Base-by-base conservation (phyloP, 2,329 filamentous ascomycete genomes). In the Dryadomyces quercus-mongolicae region DNA sequence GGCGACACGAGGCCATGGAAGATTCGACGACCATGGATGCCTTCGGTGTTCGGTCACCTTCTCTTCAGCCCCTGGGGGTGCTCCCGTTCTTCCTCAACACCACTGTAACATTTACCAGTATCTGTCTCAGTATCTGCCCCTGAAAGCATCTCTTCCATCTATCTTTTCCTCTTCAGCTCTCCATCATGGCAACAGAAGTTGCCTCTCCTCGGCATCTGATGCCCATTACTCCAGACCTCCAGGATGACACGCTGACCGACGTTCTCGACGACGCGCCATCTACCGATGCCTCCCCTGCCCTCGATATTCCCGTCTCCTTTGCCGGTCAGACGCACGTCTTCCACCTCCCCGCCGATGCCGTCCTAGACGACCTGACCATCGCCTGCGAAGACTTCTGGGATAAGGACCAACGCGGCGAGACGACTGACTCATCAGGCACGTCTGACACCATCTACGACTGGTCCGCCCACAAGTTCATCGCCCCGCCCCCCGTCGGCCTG, bases 401-500 rank as follows among this genome's bases (percentile, higher is more conserved):
- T 42, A 15, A 20, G 2, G 12, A 16, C 6, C n/a, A 15, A 8
- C 15, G 18, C 20, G 31, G 15, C 22, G 45, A 22, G 7, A 34
- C 43, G 5, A 7, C 18, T 12, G 36, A 22, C 2, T 20, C 2
- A 20, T 2, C 20, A 20, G 46, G 18, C 18, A 16, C 15, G 5
- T 3, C 18, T 2, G n/a, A 20, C 9, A 34, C 49, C 21, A 31
- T 31, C 10, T 59, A 58, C 18, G 58, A 62, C 51, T 63, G 62
- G 57, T 52, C 56, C 22, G 58, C 58, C 36, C 59, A 60, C 55
- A 65, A 62, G 52, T 61, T 64, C 50, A 60, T 65, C 21, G 61
- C 59, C 1, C 58, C 61, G n/a, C 60, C 58, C 6, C 61, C 61
- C 0, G 46, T 58, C 4, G 60, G 61, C 7, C 57, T 68, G 43